Conservation (phyloP, 192 early-diverging fungal genomes). For the Coemansia sp. region DNA sequence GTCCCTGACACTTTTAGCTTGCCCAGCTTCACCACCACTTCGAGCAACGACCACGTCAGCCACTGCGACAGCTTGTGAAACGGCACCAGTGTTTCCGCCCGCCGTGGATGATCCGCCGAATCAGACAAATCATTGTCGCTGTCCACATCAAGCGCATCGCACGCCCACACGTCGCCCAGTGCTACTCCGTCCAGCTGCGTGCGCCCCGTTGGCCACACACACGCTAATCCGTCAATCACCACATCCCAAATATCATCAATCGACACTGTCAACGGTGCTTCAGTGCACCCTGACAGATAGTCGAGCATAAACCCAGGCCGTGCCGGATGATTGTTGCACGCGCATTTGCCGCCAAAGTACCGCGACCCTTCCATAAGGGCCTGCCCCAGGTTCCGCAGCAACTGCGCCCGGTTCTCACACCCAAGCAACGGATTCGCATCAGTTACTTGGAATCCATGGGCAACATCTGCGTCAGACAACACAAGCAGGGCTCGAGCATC, state of each 20-base stretch:
- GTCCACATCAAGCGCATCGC: constrained; percentile 50
- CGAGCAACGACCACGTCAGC: constrained; percentile 91
- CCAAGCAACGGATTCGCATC: constrained; percentile 78
- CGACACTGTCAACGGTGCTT: constrained; percentile 54
- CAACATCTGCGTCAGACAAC: constrained; percentile 27
- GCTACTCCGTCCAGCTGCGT: constrained; percentile 72
- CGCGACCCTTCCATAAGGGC: constrained; percentile 55
- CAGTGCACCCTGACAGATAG: constrained; percentile 65
- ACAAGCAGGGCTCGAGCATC: constrained; percentile 56
- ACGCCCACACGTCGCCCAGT: constrained; percentile 92
- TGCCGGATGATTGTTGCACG: constrained; percentile 39
- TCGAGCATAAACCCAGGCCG: constrained; percentile 86
- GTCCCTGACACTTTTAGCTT: constrained; percentile 55
- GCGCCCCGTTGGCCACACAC: constrained; percentile 86
- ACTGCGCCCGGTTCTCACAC: constrained; percentile 68
- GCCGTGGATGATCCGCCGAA: too few species aligned
- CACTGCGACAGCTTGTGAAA: constrained; percentile 97
- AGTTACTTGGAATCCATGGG: constrained; percentile 76
- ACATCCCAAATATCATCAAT: constrained; percentile 78
- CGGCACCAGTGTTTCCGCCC: constrained; percentile 59
- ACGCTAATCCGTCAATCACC: constrained; percentile 71
- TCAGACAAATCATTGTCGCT: not conserved
- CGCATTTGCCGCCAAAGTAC: constrained; percentile 58
- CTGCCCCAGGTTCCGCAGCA: constrained; percentile 66
- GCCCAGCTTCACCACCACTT: constrained; percentile 65